These are phyloP conservation scores for Cyberlindnera suaveolens DNA, from an alignment of 805 yeast species.

Conservation along the genomic window DNA sequence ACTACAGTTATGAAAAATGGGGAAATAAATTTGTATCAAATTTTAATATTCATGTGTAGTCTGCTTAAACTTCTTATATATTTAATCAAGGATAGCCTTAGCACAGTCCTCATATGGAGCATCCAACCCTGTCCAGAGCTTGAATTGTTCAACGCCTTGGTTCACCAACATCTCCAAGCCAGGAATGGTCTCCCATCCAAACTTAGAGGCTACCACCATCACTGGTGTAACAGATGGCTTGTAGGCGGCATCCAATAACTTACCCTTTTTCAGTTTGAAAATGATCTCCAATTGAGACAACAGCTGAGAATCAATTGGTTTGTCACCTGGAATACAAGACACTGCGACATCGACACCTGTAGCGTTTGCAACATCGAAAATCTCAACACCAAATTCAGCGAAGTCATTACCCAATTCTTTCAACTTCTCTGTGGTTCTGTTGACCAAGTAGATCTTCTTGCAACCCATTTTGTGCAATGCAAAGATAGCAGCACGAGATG, in stretches of 20 bases:
- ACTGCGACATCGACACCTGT: conserved; percentile 53
- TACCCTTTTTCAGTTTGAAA: conserved; percentile 34
- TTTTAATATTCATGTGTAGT: neutral
- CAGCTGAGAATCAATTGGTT: conserved; percentile 52
- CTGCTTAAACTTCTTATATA: neutral
- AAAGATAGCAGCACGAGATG: conserved; percentile 89
- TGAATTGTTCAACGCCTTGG: conserved; percentile 89
- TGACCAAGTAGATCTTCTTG: conserved; percentile 64
- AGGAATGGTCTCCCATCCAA: conserved; percentile 75
- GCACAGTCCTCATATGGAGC: conserved; percentile 61
- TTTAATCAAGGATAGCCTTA: conserved; percentile 41
- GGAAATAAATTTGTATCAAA: neutral
- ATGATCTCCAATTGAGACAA: conserved; percentile 40
- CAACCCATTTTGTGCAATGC: conserved; percentile 82
- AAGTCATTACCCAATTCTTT: conserved; percentile 52
- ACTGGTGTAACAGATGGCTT: conserved; percentile 84
- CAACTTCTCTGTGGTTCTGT: conserved; percentile 70
- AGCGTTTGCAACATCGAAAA: conserved; percentile 40
- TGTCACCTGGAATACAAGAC: conserved; percentile 81
- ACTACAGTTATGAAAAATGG: conserved; percentile 7
- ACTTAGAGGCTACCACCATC: conserved; percentile 67
- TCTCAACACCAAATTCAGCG: conserved; percentile 48
- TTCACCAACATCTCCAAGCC: conserved; percentile 90
- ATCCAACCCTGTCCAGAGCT: conserved; percentile 60
- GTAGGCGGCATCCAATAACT: conserved; percentile 88